phyloP scores from a whole-genome alignment of 2,329 filamentous ascomycete species.

The Aureobasidium namibiae region DNA sequence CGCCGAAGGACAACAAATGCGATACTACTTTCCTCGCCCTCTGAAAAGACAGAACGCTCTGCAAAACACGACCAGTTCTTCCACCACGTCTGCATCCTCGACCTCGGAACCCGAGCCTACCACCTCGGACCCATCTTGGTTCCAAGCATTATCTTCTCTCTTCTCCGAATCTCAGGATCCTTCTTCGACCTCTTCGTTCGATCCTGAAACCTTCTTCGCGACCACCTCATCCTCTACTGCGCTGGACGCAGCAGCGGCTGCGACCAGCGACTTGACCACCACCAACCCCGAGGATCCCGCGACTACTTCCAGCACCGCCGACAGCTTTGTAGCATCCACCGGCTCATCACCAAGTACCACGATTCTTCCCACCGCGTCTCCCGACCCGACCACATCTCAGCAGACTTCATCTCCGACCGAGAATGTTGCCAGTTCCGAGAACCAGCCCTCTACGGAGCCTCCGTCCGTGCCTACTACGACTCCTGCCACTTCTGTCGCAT shows the following conservation, averaged over 20 bases:
- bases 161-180: not conserved
- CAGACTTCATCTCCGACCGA: not conserved
- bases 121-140: not conserved
- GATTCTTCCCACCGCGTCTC: slow-evolving; percentile 14
- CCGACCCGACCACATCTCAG: not conserved
- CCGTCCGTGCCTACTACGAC: not conserved
- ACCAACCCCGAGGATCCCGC: not conserved
- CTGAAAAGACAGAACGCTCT: slow-evolving; percentile 35
- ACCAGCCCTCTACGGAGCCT: not conserved
- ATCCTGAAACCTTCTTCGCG: not conserved
- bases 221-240: slow-evolving; percentile 6
- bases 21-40: slow-evolving; percentile 42
- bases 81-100: not conserved
- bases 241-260: slow-evolving; percentile 13
- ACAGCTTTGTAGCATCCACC: slow-evolving; percentile 9
- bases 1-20: slow-evolving; percentile 29
- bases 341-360: slow-evolving; percentile 14
- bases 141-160: not conserved
- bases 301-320: not conserved
- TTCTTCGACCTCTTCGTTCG: not conserved
- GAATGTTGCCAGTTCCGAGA: not conserved
- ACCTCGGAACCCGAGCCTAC: not conserved
- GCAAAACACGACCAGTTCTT: slow-evolving; percentile 16
- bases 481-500: not conserved
- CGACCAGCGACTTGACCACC: slow-evolving; percentile 3